Conservation (phyloP, 805 yeast species). For the Clavispora fructus region DNA sequence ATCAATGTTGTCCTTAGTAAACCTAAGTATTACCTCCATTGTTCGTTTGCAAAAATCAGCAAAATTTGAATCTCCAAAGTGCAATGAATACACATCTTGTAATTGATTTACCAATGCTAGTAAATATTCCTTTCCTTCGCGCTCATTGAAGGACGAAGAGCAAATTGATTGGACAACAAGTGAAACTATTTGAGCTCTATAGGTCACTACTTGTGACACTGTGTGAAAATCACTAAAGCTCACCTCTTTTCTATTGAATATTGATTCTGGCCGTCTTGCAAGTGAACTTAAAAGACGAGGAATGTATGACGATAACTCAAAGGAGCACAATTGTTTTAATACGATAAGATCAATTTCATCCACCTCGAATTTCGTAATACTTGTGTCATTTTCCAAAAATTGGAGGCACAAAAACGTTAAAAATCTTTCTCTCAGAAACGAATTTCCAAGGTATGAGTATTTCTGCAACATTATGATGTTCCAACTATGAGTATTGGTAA, state of each 20-base stretch:
- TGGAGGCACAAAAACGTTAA: constrained; percentile 22
- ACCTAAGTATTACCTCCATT: constrained; percentile 19
- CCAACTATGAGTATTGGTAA: constrained; percentile 25
- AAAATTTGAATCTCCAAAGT: constrained; percentile 18
- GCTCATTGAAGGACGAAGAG: neutral
- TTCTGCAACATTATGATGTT: constrained; percentile 30
- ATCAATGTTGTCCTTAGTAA: constrained; percentile 8
- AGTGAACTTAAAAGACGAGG: constrained; percentile 18
- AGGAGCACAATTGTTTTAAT: constrained; percentile 22
- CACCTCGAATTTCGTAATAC: neutral
- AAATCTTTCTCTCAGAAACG: constrained; percentile 31
- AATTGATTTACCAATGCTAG: constrained; percentile 19
- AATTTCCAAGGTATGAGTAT: constrained; percentile 37
- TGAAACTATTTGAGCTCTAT: constrained; percentile 11
- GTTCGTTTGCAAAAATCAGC: constrained; percentile 26
- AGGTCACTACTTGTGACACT: neutral
- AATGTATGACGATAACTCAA: constrained; percentile 22
- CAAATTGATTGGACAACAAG: constrained; percentile 18
- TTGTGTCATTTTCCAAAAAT: constrained; percentile 17
- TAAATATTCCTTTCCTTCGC: constrained; percentile 13
- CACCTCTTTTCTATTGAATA: constrained; percentile 6
- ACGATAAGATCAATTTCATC: constrained; percentile 13
- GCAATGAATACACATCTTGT: constrained; percentile 23
- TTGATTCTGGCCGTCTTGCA: constrained; percentile 10
- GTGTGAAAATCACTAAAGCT: neutral